A percentile compares a stretch with the other conserved stretches of the same genome.
phyloP scores from a whole-genome alignment of 1,139 yeast genomes.

The Casaregolazyma lundiana region DNA sequence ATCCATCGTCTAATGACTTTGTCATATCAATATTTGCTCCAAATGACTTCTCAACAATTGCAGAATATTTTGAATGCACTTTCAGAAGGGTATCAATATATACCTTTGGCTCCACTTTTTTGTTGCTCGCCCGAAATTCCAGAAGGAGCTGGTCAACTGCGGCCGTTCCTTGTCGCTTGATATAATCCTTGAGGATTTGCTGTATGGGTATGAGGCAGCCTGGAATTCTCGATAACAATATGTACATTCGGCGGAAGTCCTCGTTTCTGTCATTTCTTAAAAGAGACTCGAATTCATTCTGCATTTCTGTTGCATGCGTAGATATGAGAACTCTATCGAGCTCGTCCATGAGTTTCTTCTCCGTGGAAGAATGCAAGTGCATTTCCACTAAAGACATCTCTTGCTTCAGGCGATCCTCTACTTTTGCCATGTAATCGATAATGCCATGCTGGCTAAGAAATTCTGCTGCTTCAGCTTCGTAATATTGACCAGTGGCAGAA shows the following conservation, averaged over 20 bases:
- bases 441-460: constrained; percentile 73
- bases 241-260: constrained; percentile 77
- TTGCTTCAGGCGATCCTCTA: constrained; percentile 74
- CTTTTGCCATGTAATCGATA: constrained; percentile 85
- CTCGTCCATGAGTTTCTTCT: constrained; percentile 66
- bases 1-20: constrained; percentile 85
- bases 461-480: constrained; percentile 60
- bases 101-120: constrained; percentile 60
- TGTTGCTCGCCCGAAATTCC: constrained; percentile 36
- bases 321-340: constrained; percentile 73
- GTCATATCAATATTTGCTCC: constrained; percentile 74
- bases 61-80: constrained; percentile 63
- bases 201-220: constrained; percentile 75
- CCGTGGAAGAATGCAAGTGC: constrained; percentile 83
- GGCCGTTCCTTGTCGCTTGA: constrained; percentile 65
- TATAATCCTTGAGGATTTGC: constrained; percentile 64
- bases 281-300: constrained; percentile 67
- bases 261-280: constrained; percentile 72
- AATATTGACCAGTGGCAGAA: constrained; percentile 68
- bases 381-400: constrained; percentile 75
- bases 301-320: constrained; percentile 72
- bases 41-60: constrained; percentile 66
- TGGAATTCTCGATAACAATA: constrained; percentile 62
- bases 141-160: constrained; percentile 63
- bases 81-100: constrained; percentile 74